Evolutionary conservation across 768 basidiomycete species (phyloP).

Genomic region (Lanmaoa pseudosensibilis): DNA sequence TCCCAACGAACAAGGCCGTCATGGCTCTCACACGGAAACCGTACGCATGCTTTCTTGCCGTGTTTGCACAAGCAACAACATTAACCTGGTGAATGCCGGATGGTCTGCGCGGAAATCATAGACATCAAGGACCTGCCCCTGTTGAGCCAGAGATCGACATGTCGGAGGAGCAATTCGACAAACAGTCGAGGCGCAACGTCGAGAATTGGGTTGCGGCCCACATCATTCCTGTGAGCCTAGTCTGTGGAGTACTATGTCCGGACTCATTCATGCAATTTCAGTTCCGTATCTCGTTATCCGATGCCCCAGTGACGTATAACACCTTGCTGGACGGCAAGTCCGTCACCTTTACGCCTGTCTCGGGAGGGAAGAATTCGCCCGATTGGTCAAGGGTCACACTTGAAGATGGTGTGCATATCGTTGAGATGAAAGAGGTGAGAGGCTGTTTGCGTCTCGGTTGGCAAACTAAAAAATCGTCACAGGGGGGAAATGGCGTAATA

Average conservation of each 20-base stretch:
- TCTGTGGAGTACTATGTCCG: not conserved
- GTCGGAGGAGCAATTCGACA: conserved; percentile 66
- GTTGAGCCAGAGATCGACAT: conserved; percentile 50
- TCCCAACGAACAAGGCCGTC: conserved; percentile 85
- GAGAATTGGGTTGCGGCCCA: conserved; percentile 81
- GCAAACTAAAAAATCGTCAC: conserved; percentile 2
- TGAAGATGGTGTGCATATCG: conserved; percentile 54
- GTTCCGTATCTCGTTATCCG: conserved; percentile 47
- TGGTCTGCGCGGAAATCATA: conserved; percentile 26
- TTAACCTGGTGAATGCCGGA: not conserved
- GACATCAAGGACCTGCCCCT: conserved; percentile 56
- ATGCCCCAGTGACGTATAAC: conserved; percentile 40
- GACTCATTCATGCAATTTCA: conserved; percentile 16
- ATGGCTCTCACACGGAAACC: conserved; percentile 81
- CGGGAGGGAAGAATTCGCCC: conserved; percentile 35
- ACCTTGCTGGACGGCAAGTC: conserved; percentile 62
- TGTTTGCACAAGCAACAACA: not conserved
- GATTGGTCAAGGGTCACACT: conserved; percentile 63
- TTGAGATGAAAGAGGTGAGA: conserved; percentile 61
- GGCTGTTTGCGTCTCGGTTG: not conserved
- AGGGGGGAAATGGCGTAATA: conserved; percentile 47
- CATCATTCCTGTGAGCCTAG: conserved; percentile 66
- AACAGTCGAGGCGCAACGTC: conserved; percentile 61
- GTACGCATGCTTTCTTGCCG: conserved; percentile 45
- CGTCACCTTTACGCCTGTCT: conserved; percentile 50